These are phyloP conservation scores for Xylaria sp. DNA, from an alignment of 2,329 filamentous ascomycete species.

Conservation along the genomic window DNA sequence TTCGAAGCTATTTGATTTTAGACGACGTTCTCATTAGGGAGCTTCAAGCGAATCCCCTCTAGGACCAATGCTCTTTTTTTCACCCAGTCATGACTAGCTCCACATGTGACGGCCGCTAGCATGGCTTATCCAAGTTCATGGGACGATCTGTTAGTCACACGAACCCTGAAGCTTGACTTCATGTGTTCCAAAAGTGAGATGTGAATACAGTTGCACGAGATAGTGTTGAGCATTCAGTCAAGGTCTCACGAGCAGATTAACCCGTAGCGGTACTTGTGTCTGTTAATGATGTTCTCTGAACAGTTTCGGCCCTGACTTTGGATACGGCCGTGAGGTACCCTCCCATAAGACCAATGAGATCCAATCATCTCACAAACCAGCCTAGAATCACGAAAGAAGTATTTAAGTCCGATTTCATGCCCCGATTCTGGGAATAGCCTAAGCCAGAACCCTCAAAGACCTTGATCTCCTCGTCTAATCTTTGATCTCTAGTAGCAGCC, in stretches of 20 bases:
- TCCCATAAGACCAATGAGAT: conserved; percentile 21
- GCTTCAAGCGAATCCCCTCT: conserved; percentile 11
- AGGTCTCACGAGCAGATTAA: conserved; percentile 31
- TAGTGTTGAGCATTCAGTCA: conserved; percentile 33
- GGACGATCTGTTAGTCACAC: conserved; percentile 26
- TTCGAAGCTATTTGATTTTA: neutral
- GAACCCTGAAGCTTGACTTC: conserved; percentile 15
- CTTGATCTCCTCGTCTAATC: neutral
- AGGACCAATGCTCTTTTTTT: conserved; percentile 11
- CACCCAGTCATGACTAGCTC: conserved; percentile 22
- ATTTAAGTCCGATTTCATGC: conserved; percentile 12
- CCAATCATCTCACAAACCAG: conserved; percentile 21
- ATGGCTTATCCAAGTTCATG: conserved; percentile 28
- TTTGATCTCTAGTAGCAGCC: neutral
- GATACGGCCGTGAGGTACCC: conserved; percentile 39
- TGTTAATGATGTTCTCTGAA: conserved; percentile 27
- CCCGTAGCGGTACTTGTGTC: conserved; percentile 23
- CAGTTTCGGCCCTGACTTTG: conserved; percentile 26
- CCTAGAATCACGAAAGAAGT: conserved; percentile 8
- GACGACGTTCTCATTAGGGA: neutral
- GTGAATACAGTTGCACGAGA: conserved; percentile 34
- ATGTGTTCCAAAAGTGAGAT: conserved; percentile 12
- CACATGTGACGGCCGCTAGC: conserved; percentile 11
- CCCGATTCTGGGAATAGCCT: neutral
- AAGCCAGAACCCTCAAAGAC: neutral